These are phyloP conservation scores for Hanseniaspora uvarum DNA, from an alignment of 1,139 yeast genomes.

Conservation along the genomic window DNA sequence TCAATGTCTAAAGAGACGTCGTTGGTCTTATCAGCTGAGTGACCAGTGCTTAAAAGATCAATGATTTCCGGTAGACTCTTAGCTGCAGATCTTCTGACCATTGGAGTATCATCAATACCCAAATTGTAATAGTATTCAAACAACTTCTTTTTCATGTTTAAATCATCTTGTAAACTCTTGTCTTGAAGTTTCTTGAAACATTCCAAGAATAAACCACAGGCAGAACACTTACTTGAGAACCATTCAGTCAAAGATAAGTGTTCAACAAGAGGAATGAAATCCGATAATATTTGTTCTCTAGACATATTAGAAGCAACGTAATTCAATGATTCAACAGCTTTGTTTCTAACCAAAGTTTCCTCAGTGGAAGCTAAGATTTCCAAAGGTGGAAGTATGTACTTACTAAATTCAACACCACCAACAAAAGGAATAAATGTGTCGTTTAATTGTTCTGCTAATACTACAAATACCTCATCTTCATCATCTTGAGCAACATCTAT, in stretches of 20 bases:
- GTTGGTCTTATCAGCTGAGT: constrained; percentile 29
- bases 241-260: constrained; percentile 80
- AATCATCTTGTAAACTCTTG: constrained; percentile 27
- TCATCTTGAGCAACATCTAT: constrained; percentile 92
- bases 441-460: constrained; percentile 82
- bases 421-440: constrained; percentile 65
- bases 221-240: constrained; percentile 89
- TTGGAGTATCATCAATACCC: constrained; percentile 87
- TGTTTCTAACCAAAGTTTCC: constrained; percentile 95
- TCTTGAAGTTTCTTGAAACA: constrained; percentile 54
- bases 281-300: constrained; percentile 54
- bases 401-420: constrained; percentile 76
- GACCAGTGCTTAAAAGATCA: constrained; percentile 36
- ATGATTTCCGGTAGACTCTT: constrained; percentile 66
- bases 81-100: constrained; percentile 96
- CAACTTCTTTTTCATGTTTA: constrained; percentile 43
- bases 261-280: constrained; percentile 66
- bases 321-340: constrained; percentile 80
- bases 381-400: constrained; percentile 71
- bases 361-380: constrained; percentile 86
- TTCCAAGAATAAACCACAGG: constrained; percentile 76
- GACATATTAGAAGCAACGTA: constrained; percentile 55
- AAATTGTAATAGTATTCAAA: constrained; percentile 59
- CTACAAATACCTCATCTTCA: constrained; percentile 95
- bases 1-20: constrained; percentile 39